Base-by-base conservation (phyloP, 129 eudicot genomes). In the Helianthus tuberosus region DNA sequence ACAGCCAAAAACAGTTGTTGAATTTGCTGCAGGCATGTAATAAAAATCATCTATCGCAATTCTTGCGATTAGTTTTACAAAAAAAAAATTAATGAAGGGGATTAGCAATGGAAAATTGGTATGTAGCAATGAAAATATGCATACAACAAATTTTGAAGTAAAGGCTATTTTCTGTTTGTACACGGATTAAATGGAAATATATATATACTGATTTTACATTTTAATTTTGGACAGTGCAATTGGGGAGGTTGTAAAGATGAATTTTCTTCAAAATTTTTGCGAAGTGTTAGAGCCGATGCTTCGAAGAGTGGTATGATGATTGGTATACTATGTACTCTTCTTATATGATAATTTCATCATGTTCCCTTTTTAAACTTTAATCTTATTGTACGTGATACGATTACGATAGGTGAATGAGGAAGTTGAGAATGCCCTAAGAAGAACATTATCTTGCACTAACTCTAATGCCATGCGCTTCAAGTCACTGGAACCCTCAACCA, bases 301-400 rank as follows among this genome's bases (percentile, higher is more conserved):
- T 68, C 84, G 97, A 57, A 86, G 84, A 88, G 97, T 91, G 97
- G 97, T 91, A 91, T n/a, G 72, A 44, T 12, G 16, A 15, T 54
- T 54, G 4, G 29, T 12, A 14, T 61, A 61, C 44, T 32, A 6
- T 14, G 25, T 25, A 39, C 11, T 23, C 5, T 15, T 17, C 35
- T 0, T 8, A 39, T 10, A 75, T 35, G 57, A 36, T 35, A 43
- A 64, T 29, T 32, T 27, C 13, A 1, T 16, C 7, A 15, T 32
- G 7, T 17, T 46, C 27, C 35, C 8, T 4, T 32, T 48, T 41
- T 17, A 9, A 2, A 8, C 4, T 46, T 36, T 3, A 61, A 35
- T 23, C 39, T 58, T 47, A 35, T 48, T 51, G 5, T 65, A 17
- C 38, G 5, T n/a, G 4, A 72, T 25, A 49, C 41, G 5, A 62